These are phyloP conservation scores for Teunomyces aglyptinius DNA, from an alignment of 805 yeast species.

Conservation along the genomic window DNA sequence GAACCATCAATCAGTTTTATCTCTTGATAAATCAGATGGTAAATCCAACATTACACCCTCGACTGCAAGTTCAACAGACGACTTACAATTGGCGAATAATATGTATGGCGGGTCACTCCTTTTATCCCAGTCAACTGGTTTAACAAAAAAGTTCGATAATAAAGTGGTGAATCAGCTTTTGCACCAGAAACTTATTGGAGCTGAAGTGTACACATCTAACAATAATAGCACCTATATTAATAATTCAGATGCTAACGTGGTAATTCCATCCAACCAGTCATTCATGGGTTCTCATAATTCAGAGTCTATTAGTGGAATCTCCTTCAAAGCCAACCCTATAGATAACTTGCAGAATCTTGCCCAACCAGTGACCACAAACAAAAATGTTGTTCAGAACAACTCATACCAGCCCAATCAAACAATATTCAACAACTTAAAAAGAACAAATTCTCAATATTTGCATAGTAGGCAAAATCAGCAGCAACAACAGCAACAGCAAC, in stretches of 20 bases:
- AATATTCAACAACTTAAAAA: slow-evolving; percentile 39
- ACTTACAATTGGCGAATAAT: slow-evolving; percentile 21
- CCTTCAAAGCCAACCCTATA: slow-evolving; percentile 31
- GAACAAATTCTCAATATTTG: slow-evolving; percentile 37
- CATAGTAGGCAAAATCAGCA: slow-evolving; percentile 18
- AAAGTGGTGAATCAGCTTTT: slow-evolving; percentile 6
- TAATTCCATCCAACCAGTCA: slow-evolving; percentile 8
- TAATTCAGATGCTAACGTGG: slow-evolving; percentile 2
- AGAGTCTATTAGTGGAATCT: slow-evolving; percentile 29
- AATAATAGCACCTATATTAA: slow-evolving; percentile 1
- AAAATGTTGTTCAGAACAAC: slow-evolving; percentile 30
- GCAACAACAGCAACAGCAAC: background rate
- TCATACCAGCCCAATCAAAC: slow-evolving; percentile 44
- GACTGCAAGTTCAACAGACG: slow-evolving; percentile 26
- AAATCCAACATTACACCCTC: slow-evolving; percentile 8
- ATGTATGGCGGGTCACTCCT: slow-evolving; percentile 43
- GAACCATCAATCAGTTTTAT: slow-evolving; percentile 1
- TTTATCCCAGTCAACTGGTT: slow-evolving; percentile 43
- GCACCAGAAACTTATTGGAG: slow-evolving; percentile 8
- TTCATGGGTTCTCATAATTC: slow-evolving; percentile 10
- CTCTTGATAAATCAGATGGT: slow-evolving; percentile 2
- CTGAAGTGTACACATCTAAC: slow-evolving; percentile 6
- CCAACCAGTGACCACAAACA: slow-evolving; percentile 32
- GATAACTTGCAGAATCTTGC: slow-evolving; percentile 19
- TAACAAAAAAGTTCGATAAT: slow-evolving; percentile 33